Base-by-base conservation (phyloP, 345 rosid species). In the Rhodamnia rubescens region DNA sequence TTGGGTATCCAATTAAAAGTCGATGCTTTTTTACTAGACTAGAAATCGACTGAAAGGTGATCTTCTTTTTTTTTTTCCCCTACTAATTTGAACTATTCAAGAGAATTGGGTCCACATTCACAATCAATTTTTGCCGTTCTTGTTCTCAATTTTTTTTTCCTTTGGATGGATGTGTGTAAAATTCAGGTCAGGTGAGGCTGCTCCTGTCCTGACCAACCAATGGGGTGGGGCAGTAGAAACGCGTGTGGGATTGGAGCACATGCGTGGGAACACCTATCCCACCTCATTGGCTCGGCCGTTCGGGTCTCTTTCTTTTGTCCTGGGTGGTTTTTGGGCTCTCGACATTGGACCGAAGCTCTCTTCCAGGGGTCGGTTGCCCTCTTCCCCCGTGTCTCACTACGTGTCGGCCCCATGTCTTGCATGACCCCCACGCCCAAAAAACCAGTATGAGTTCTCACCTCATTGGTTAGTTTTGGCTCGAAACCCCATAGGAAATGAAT, bases 231-330 rank as follows among this genome's bases (percentile, higher is more conserved):
- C 59, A 88, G 59, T 57, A 47, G 69, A 50, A 92, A 91, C 98
- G 93, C 93, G 96, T 94, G 97, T 93, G 93, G 87, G 44, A 52
- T 82, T 83, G 88, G 92, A 90, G 86, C 86, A 92, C 96, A 93
- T 94, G 99, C 98, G 95, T 92, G 98, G 88, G 87, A 88, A 93
- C 96, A 96, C 95, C 95, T 92, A 93, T 93, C 93, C 78, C 13
- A 22, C 44, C 78, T 44, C 44, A 69, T 69, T 69, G 78, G 44
- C 11, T 69, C 78, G 6, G 26, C 47, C 24, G 47, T 36, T 18
- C 0, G 44, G 44, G 4, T 3, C 53, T 12, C 40, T 36, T 51
- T 15, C 16, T 5, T 5, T 18, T 14, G 21, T 14, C 74, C 40
- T 6, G 20, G 54, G 40, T 16, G 20, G 54, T 16, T 6, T 53